Evolutionary conservation across 768 basidiomycete genomes (phyloP).

Genomic region (Antrodiella citrinella): DNA sequence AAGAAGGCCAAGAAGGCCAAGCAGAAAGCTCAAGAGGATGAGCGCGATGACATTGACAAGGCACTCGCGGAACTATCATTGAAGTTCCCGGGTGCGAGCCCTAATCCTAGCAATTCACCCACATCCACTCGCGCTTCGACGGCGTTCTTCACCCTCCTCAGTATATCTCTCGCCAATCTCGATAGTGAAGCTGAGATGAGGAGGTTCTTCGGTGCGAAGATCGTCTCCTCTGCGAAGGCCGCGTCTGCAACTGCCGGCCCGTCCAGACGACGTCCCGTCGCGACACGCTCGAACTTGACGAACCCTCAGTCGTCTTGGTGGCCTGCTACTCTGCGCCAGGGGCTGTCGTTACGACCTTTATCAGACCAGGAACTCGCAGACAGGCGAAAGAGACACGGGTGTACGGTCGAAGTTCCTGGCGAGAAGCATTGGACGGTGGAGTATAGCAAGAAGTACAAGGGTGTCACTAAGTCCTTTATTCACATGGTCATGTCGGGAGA

Average conservation of each 20-base stretch:
- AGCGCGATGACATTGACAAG: slow-evolving; percentile 73
- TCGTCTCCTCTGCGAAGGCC: slow-evolving; percentile 58
- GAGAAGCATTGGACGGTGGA: slow-evolving; percentile 90
- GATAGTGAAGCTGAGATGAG: slow-evolving; percentile 88
- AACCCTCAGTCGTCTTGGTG: slow-evolving; percentile 74
- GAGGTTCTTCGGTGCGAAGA: slow-evolving; percentile 89
- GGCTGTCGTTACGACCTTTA: slow-evolving; percentile 57
- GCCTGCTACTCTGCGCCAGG: slow-evolving; percentile 59
- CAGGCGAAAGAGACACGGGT: slow-evolving; percentile 31
- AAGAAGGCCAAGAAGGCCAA: slow-evolving; percentile 61
- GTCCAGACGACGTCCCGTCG: slow-evolving; percentile 33
- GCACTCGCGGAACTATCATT: slow-evolving; percentile 79
- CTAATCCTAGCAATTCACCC: slow-evolving; percentile 9
- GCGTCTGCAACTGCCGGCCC: slow-evolving; percentile 24
- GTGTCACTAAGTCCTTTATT: slow-evolving; percentile 74
- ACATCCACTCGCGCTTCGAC: slow-evolving; percentile 1
- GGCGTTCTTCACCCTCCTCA: slow-evolving; percentile 48
- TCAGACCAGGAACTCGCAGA: slow-evolving; percentile 43
- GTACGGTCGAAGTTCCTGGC: slow-evolving; percentile 32
- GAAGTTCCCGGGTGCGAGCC: slow-evolving; percentile 46
- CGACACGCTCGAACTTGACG: slow-evolving; percentile 63
- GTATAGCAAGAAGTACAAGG: slow-evolving; percentile 79
- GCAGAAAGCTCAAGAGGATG: slow-evolving; percentile 49
- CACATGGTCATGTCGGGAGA: slow-evolving; percentile 76
- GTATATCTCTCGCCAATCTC: slow-evolving; percentile 74